Evolutionary conservation across 441 rosid species (phyloP), one percentile per base, ranked within the genome.

Genomic region (Theobroma grandiflorum): DNA sequence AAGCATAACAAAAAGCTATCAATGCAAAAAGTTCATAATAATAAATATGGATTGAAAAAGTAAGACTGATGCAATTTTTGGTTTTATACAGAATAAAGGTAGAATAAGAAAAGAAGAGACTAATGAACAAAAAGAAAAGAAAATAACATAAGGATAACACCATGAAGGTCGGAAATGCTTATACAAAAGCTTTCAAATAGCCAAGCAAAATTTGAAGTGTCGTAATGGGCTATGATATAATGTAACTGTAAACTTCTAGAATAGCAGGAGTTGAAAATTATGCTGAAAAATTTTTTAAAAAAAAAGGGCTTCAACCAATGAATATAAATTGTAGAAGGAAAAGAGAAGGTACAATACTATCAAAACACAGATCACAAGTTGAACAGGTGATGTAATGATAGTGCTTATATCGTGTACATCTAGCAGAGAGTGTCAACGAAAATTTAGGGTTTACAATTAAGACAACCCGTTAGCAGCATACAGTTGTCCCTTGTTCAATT

Each of bases 131-230:
- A 65, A 16, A 26, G 6, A 26, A 47, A 55, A 70, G 74, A 35
- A 70, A 70, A 70, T 50, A 49, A 70, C 57, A 31, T 15, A 57
- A 65, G 70, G 70, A 47, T 31, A 31, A 15, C 40, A 65, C 47
- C 47, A 37, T 16, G 70, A 65, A 26, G 74, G 22, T 70, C 0
- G 12, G 18, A 70, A 47, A 70, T 14, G 15, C 74, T 14, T 47
- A 26, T 26, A 70, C 0, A 69, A 47, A 47, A 65, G 20, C 26
- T 14, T 65, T 18, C 47, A 65, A 65, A 65, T n/a, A 16, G 6
- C 14, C 40, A 31, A 70, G 58, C 74, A 47, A 47, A 47, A 10
- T 42, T n/a, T 66, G 52, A 42, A n/a, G 10, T n/a, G 11, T 18
- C 6, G 8, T 16, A 18, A 18, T 8, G 18, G 16, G 12, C 1